Percentiles rank a stretch among this genome's conserved stretches.
Conservation (phyloP, 768 basidiomycete species). For the Tricholoma flavovirens region DNA sequence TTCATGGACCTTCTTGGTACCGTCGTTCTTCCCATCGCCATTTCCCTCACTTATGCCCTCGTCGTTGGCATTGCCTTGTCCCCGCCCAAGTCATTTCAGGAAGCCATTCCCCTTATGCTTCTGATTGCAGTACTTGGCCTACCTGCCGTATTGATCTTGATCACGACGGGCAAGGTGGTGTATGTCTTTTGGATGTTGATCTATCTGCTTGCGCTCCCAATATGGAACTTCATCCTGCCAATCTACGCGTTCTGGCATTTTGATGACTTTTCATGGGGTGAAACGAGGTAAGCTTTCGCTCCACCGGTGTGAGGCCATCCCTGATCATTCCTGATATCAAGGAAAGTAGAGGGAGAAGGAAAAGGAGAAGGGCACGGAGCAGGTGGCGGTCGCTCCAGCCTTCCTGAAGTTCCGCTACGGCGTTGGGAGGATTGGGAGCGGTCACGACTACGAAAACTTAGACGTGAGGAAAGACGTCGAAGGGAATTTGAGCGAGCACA, state of each 20-base stretch:
- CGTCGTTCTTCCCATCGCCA: conserved; percentile 90
- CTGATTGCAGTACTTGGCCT: conserved; percentile 89
- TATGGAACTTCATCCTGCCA: conserved; percentile 95
- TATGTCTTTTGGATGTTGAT: conserved; percentile 99
- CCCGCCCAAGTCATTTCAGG: conserved; percentile 81
- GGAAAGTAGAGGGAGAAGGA: conserved; percentile 91
- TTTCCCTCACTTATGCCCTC: conserved; percentile 83
- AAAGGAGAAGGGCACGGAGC: conserved; percentile 76
- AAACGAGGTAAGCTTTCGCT: conserved; percentile 69
- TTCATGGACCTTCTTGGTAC: conserved; percentile 95
- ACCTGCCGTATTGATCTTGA: conserved; percentile 85
- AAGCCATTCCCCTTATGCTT: conserved; percentile 91
- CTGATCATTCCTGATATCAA: conserved; percentile 28
- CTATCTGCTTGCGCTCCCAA: conserved; percentile 85
- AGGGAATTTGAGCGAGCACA: conserved; percentile 77
- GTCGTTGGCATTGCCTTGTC: conserved; percentile 73
- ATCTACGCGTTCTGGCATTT: conserved; percentile 99
- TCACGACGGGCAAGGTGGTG: conserved; percentile 91
- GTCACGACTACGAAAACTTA: conserved; percentile 84
- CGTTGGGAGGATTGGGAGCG: conserved; percentile 99
- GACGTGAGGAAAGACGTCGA: conserved; percentile 77
- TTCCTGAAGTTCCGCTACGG: conserved; percentile 77
- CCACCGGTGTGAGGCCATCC: neutral
- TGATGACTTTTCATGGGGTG: conserved; percentile 99
- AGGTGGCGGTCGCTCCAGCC: conserved; percentile 46